Percentiles rank a stretch among this genome's conserved stretches.
Conservation (phyloP, 345 rosid genomes). For the Syzygium oleosum region DNA sequence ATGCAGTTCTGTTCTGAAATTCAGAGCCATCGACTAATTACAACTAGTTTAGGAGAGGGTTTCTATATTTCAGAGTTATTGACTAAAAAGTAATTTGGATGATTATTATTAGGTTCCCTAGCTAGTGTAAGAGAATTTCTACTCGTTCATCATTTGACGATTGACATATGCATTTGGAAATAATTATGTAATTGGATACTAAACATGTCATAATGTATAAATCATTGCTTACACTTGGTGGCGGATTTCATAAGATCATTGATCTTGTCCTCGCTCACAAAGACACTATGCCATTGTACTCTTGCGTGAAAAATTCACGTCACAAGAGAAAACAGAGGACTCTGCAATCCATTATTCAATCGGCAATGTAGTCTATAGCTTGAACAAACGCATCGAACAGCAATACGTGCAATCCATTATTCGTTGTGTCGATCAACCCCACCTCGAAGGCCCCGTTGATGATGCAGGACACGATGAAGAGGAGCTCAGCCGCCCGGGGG, state of each 20-base stretch:
- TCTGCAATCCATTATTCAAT: neutral
- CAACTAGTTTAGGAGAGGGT: neutral
- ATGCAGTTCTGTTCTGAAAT: neutral
- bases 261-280: neutral
- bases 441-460: neutral
- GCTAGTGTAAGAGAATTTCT: neutral
- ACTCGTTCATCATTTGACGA: neutral
- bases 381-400: neutral
- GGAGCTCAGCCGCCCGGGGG: conserved; percentile 9
- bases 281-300: neutral
- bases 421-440: neutral
- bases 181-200: neutral
- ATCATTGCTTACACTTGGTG: neutral
- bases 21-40: neutral
- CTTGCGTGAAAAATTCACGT: neutral
- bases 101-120: neutral
- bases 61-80: neutral
- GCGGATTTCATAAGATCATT: neutral
- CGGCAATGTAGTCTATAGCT: neutral
- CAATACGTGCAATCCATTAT: neutral
- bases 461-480: neutral
- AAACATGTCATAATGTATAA: neutral
- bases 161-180: neutral
- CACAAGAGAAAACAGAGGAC: neutral
- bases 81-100: neutral